Evolutionary conservation across 1,284 basidiomycete genomes (phyloP).

Genomic region (Leccinum insolens): DNA sequence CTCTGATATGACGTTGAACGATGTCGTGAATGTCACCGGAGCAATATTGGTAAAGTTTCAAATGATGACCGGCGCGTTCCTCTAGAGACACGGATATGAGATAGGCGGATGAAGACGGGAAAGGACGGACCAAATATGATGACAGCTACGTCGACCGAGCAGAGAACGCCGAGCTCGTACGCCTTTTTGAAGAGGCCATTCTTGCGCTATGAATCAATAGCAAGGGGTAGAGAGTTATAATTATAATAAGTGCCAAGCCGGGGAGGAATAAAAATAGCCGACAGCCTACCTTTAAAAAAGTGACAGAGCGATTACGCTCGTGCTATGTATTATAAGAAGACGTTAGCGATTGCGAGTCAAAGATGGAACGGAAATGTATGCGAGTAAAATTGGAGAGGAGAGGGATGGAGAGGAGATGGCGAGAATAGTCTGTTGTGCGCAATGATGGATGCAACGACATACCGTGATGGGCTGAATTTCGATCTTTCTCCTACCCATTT

Average conservation of each 20-base stretch:
- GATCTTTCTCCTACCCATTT: slow-evolving; percentile 88
- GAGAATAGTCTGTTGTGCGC: slow-evolving; percentile 27
- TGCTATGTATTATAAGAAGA: slow-evolving; percentile 56
- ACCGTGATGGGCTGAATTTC: slow-evolving; percentile 87
- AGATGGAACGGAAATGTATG: slow-evolving; percentile 31
- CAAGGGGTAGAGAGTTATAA: slow-evolving; percentile 32
- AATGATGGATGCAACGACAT: slow-evolving; percentile 36
- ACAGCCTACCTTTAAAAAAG: slow-evolving; percentile 79
- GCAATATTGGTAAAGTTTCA: slow-evolving; percentile 67
- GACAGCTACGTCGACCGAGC: slow-evolving; percentile 61
- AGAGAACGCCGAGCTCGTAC: slow-evolving; percentile 81
- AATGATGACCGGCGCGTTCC: slow-evolving; percentile 54
- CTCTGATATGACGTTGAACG: slow-evolving; percentile 50
- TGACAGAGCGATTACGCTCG: slow-evolving; percentile 89
- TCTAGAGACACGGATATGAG: slow-evolving; percentile 35
- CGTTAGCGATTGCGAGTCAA: slow-evolving; percentile 31
- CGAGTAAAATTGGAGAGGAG: slow-evolving; percentile 33
- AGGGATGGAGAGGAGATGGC: slow-evolving; percentile 23
- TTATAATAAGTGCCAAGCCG: slow-evolving; percentile 46
- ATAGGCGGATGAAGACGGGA: background rate
- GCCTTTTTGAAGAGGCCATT: slow-evolving; percentile 92
- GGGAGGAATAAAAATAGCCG: slow-evolving; percentile 52
- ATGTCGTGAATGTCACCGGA: slow-evolving; percentile 56
- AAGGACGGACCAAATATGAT: slow-evolving; percentile 56
- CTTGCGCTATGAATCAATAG: slow-evolving; percentile 60